Evolutionary conservation across 2,329 filamentous ascomycete genomes (phyloP).

Genomic region (Immersiporthe knoxdaviesiana): DNA sequence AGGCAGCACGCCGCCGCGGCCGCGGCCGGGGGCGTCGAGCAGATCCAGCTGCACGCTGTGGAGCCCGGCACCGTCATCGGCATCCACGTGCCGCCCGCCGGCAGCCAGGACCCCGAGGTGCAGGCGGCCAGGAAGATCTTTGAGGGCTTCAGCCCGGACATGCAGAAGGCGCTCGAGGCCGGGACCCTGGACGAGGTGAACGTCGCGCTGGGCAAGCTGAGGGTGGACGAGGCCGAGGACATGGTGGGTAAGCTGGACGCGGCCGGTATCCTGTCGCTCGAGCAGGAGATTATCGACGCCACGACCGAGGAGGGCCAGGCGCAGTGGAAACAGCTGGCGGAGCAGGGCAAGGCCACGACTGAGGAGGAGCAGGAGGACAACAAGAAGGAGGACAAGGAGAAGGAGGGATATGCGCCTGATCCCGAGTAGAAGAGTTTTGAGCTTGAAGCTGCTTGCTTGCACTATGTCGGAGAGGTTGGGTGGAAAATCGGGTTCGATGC

Average conservation of each 20-base stretch:
- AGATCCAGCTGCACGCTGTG: slow-evolving; percentile 96
- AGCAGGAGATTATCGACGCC: slow-evolving; percentile 92
- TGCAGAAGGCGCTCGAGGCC: slow-evolving; percentile 82
- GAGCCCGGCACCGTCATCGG: slow-evolving; percentile 91
- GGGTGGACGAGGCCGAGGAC: slow-evolving; percentile 79
- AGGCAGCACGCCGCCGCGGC: slow-evolving; percentile 47
- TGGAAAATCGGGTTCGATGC: no score
- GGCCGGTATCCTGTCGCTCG: slow-evolving; percentile 86
- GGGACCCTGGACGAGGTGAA: slow-evolving; percentile 89
- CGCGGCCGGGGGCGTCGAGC: slow-evolving; percentile 70
- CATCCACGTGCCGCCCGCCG: slow-evolving; percentile 75
- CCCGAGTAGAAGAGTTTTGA: slow-evolving; percentile 23
- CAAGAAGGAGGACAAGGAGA: no score
- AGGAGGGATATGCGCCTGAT: slow-evolving; percentile 29
- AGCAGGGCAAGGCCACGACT: slow-evolving; percentile 31
- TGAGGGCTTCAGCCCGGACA: slow-evolving; percentile 78
- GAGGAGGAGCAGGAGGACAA: no score
- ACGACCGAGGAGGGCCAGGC: slow-evolving; percentile 85
- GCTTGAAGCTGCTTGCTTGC: no score
- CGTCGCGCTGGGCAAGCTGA: slow-evolving; percentile 83
- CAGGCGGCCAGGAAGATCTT: slow-evolving; percentile 74
- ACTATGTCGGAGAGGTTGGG: no score
- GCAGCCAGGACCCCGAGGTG: slow-evolving; percentile 67
- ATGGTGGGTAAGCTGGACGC: slow-evolving; percentile 76
- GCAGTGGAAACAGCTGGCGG: slow-evolving; percentile 74